These are phyloP conservation scores for Mortierella sp. DNA, from an alignment of 371 early-diverging fungal genomes.

Conservation along the genomic window DNA sequence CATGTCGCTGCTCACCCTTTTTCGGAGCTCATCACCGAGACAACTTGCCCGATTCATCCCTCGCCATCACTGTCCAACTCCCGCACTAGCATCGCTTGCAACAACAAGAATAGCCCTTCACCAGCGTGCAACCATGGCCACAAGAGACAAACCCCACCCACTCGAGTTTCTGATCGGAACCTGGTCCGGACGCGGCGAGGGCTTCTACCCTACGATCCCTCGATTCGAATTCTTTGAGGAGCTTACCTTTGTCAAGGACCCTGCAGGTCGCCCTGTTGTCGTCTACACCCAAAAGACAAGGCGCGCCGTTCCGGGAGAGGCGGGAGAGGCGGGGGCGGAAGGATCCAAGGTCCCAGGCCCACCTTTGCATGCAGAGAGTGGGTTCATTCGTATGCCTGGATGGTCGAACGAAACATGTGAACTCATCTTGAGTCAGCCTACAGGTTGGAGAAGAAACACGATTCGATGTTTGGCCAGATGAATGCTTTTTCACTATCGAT, in stretches of 20 bases:
- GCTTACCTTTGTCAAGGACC: constrained; percentile 35
- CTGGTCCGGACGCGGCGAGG: constrained; percentile 35
- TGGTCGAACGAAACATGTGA: constrained; percentile 34
- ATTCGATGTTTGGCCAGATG: too few relatives aligned
- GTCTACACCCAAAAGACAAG: constrained; percentile 37
- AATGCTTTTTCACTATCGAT: neutral
- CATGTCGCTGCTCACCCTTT: constrained; percentile 7
- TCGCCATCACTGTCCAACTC: neutral
- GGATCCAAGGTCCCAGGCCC: constrained; percentile 12
- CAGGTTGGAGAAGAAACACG: too few relatives aligned
- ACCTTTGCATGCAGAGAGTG: constrained; percentile 37
- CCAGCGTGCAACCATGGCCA: constrained; percentile 4
- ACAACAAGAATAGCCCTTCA: neutral
- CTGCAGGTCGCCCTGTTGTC: constrained; percentile 37
- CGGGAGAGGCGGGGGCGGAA: neutral
- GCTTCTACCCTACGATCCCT: constrained; percentile 42
- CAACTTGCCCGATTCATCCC: neutral
- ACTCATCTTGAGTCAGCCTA: constrained; percentile 40
- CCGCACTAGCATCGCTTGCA: neutral
- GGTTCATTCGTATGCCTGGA: constrained; percentile 35
- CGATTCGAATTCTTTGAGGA: constrained; percentile 45
- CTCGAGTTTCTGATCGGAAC: constrained; percentile 49
- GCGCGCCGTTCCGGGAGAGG: constrained; percentile 17
- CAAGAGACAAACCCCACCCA: constrained; percentile 23
- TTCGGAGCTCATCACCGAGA: constrained; percentile 33